These are phyloP conservation scores for Colletotrichum aenigma DNA, from an alignment of 2,329 filamentous ascomycete species.

Conservation along the genomic window DNA sequence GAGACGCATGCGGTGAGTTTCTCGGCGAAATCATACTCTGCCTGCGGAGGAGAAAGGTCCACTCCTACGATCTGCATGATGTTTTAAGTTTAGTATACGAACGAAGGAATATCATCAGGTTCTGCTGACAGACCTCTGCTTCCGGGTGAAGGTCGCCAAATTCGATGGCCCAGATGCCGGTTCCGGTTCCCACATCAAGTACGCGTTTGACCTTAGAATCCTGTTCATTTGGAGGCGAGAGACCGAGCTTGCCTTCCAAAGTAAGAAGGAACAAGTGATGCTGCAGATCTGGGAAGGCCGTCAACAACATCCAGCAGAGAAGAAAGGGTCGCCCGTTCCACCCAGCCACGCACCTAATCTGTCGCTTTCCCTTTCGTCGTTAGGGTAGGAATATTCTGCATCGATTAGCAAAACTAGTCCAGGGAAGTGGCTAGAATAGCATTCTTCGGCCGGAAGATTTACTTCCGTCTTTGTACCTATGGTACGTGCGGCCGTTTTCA, in stretches of 20 bases:
- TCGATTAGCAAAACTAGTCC: not conserved
- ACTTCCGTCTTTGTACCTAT: not conserved
- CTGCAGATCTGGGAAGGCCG: not conserved
- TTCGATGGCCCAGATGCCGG: not conserved
- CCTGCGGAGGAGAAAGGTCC: not conserved
- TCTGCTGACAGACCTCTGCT: not conserved
- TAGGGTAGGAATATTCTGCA: not conserved
- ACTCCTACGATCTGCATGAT: not conserved
- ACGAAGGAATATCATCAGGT: rapidly evolving
- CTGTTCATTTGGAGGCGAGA: not conserved
- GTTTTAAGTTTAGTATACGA: not conserved
- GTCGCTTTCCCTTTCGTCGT: not conserved
- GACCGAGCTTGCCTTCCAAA: not conserved
- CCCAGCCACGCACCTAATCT: not conserved
- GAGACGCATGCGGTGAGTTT: rapidly evolving
- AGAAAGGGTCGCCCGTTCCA: not conserved
- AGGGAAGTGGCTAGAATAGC: not conserved
- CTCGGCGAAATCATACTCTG: not conserved
- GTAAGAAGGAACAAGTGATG: not conserved
- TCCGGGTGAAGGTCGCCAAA: not conserved
- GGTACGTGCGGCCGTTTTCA: not conserved
- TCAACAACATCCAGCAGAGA: not conserved
- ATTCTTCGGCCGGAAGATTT: not conserved
- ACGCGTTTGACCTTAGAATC: not conserved
- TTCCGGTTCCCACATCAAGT: not conserved